Evolutionary conservation across 495 filamentous ascomycete genomes (phyloP), one percentile per base, ranked within the genome.

Genomic region (Friedmanniomyces endolithicus): DNA sequence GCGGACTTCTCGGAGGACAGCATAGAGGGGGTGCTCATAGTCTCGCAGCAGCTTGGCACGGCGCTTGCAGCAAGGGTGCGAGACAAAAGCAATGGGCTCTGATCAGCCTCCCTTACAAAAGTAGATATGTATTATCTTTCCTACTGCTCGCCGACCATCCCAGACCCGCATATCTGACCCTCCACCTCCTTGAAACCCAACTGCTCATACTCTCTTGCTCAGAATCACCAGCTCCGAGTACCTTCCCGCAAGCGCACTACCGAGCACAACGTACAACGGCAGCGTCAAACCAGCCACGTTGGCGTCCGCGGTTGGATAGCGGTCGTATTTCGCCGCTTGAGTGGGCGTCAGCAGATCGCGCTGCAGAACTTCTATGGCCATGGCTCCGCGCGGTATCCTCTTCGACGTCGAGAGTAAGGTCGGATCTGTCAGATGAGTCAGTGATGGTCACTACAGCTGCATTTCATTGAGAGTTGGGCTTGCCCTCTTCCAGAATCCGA

Each of bases 261-360:
- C 37, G 1, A 58, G 39, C 49, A 31, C 17, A 2, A 51, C 41
- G 12, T 22, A 27, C 14, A 58, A 16, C 33, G 56, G 56, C 29
- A 59, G n/a, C 35, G 23, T 50, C 14, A 59, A 25, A 11, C 52
- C 50, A 9, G 57, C 57, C 1, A 59, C 25, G 34, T 59, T 55
- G 6, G 23, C 37, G 27, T 50, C 44, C 39, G 9, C 19, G 27
- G 49, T 59, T 33, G 57, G 52, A n/a, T 59, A 39, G 8, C 37
- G n/a, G 3, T 46, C 35, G 29, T 22, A 50, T 12, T 11, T 44
- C 27, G 24, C 23, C 19, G 56, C 12, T 45, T 54, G 57, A 33
- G 27, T 34, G 4, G 34, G 31, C 12, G 57, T 59, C 35, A 39
- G 44, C 1, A 59, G 52, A 37, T 59, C 57, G 35, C 37, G 40